phyloP scores from a whole-genome alignment of 176 grass and related monocot genomes.

The Phragmites australis region DNA sequence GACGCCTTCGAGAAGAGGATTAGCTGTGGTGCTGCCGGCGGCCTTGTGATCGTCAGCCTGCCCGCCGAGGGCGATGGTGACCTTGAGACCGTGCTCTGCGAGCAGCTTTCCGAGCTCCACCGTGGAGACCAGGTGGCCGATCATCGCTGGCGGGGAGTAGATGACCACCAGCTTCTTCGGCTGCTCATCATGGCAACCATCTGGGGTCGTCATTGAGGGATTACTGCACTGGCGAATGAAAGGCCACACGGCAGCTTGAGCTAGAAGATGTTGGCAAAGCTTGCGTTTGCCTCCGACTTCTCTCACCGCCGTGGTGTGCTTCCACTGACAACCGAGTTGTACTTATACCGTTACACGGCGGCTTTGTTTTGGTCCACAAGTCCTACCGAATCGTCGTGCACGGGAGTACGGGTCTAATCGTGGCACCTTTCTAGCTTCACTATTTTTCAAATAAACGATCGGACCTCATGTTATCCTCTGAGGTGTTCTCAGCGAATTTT shows the following conservation, averaged over 20 bases:
- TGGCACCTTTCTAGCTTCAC: background rate
- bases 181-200: background rate
- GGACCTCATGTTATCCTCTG: background rate
- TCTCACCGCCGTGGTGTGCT: background rate
- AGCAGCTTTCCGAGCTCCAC: constrained; percentile 50
- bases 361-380: background rate
- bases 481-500: no score
- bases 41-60: constrained; percentile 5
- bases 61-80: constrained; percentile 37
- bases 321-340: background rate
- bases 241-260: background rate
- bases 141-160: constrained; percentile 34
- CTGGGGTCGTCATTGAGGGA: background rate
- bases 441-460: background rate
- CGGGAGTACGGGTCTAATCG: no score
- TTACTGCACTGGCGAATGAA: background rate
- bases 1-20: constrained; percentile 11
- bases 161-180: constrained; percentile 48
- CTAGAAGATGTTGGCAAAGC: background rate
- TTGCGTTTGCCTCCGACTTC: background rate
- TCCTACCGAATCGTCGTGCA: background rate
- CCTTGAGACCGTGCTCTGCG: constrained; percentile 33
- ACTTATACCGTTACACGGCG: background rate
- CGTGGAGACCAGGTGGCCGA: constrained; percentile 44
- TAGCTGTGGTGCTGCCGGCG: background rate